Conservation (phyloP, 352 stramenopile species). For the Halophytophthora polymorphica region DNA sequence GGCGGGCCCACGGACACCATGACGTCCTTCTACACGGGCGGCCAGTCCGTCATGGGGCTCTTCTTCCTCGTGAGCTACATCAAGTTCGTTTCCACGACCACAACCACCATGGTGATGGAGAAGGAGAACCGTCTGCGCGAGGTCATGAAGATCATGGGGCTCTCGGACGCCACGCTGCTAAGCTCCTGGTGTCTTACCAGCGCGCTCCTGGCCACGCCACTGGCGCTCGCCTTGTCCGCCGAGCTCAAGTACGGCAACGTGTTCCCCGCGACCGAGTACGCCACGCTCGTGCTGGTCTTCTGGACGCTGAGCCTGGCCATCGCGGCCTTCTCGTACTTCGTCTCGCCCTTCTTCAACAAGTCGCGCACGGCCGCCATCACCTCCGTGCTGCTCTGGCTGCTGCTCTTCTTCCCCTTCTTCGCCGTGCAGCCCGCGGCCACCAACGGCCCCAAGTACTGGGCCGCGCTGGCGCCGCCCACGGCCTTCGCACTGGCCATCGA, state of each 20-base stretch:
- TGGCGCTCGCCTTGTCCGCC: conserved; percentile 42
- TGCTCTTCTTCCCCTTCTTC: conserved; percentile 76
- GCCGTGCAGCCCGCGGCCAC: conserved; percentile 42
- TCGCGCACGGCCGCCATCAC: conserved; percentile 54
- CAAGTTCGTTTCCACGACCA: conserved; percentile 68
- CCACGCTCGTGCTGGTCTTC: conserved; percentile 66
- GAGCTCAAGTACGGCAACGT: conserved; percentile 67
- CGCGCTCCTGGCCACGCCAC: conserved; percentile 40
- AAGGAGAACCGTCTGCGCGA: conserved; percentile 78
- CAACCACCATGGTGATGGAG: conserved; percentile 72
- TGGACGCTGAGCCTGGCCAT: conserved; percentile 56
- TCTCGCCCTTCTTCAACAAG: conserved; percentile 73
- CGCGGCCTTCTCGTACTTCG: conserved; percentile 60
- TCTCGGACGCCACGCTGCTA: conserved; percentile 58
- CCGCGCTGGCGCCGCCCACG: conserved; percentile 53
- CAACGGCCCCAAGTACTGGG: conserved; percentile 44
- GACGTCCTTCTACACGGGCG: conserved; percentile 59
- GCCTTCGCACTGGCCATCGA: conserved; percentile 70
- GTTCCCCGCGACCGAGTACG: conserved; percentile 56
- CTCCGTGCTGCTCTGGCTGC: conserved; percentile 66
- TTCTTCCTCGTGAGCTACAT: conserved; percentile 63
- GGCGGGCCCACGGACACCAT: conserved; percentile 39
- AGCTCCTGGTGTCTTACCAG: conserved; percentile 62
- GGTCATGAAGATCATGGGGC: conserved; percentile 85
- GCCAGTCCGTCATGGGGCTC: conserved; percentile 54